phyloP scores from a whole-genome alignment of 306 rosid species.

The Cucumis hystrix region DNA sequence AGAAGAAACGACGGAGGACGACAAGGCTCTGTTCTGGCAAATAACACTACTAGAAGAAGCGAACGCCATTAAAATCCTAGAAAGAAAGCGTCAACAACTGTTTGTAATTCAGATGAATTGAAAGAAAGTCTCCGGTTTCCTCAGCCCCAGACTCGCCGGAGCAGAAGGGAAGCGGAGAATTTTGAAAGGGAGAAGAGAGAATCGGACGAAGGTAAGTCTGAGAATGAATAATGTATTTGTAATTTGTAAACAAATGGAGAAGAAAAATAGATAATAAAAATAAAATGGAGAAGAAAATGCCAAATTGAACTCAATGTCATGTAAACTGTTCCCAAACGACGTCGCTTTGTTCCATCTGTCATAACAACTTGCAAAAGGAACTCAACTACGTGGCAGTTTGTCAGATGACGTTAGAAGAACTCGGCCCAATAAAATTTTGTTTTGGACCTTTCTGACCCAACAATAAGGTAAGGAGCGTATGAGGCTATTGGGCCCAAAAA shows the following conservation, averaged over 20 bases:
- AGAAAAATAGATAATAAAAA: not conserved
- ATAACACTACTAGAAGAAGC: slow-evolving; percentile 20
- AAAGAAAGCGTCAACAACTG: not conserved
- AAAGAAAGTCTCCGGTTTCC: not conserved
- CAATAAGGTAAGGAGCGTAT: not conserved
- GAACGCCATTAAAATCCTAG: slow-evolving; percentile 15
- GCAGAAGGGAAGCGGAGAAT: not conserved
- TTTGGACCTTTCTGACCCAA: not conserved
- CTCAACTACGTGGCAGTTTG: not conserved
- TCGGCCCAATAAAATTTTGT: not conserved
- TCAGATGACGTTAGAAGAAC: not conserved
- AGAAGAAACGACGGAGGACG: slow-evolving; percentile 14
- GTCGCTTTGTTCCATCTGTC: not conserved
- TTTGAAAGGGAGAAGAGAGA: not conserved
- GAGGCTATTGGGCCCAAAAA: too few species aligned
- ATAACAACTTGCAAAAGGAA: not conserved
- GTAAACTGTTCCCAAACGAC: not conserved
- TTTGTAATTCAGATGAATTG: not conserved
- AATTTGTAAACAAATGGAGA: not conserved
- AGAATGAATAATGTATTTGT: not conserved
- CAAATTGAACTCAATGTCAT: not conserved
- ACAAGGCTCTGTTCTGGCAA: slow-evolving; percentile 19
- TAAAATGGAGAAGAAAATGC: not conserved
- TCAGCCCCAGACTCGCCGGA: not conserved
- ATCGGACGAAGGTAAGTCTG: not conserved